Conservation (phyloP, 2,329 filamentous ascomycete genomes). For the Didymella pinodella region DNA sequence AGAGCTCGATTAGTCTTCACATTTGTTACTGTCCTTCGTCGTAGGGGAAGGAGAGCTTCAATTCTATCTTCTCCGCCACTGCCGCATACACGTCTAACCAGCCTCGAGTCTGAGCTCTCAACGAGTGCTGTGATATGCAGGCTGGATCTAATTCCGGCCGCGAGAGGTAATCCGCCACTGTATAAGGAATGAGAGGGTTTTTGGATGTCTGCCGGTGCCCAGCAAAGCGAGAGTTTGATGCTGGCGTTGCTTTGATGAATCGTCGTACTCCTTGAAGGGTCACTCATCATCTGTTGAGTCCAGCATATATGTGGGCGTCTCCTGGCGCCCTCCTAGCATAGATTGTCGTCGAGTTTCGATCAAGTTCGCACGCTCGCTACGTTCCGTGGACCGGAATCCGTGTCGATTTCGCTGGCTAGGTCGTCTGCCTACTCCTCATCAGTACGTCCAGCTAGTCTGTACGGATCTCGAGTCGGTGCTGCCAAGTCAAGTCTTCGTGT, state of each 20-base stretch:
- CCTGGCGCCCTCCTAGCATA: no score
- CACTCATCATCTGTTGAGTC: background rate
- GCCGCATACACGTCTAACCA: no score
- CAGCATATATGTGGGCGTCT: no score
- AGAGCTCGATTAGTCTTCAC: background rate
- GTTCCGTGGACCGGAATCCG: background rate
- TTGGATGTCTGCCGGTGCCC: background rate
- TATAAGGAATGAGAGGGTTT: background rate
- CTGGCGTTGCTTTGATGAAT: background rate
- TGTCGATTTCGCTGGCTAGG: background rate
- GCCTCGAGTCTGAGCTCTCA: background rate
- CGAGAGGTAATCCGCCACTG: background rate
- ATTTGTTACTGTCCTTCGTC: background rate
- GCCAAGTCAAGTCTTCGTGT: slow-evolving; percentile 5
- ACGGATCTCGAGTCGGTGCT: background rate
- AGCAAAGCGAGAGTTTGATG: background rate
- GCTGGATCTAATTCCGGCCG: background rate
- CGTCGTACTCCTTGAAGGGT: background rate
- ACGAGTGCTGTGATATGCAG: background rate
- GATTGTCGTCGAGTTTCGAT: background rate
- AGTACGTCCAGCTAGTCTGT: background rate
- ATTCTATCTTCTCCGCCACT: no score
- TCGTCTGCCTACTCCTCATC: background rate
- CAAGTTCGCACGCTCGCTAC: background rate
- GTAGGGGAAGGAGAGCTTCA: no score